Evolutionary conservation across 495 filamentous ascomycete species (phyloP).

Genomic region (Aspergillus taichungensis): DNA sequence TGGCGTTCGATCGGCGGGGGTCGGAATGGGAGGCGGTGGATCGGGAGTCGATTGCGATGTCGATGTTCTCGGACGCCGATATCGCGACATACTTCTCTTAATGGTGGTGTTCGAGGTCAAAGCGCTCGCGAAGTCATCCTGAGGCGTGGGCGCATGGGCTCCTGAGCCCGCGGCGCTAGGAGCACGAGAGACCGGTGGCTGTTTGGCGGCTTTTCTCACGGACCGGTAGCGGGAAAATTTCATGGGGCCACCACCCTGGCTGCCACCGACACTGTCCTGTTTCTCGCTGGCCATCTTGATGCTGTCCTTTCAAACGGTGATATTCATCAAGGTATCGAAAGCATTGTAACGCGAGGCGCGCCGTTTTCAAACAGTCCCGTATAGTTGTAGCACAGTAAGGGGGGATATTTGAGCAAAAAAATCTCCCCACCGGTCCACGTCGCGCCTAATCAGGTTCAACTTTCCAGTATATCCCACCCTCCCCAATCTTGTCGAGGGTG

Average conservation of each 20-base stretch:
- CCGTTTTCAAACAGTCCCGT: too few relatives aligned
- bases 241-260: conserved; percentile 9
- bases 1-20: not conserved
- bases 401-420: too few relatives aligned
- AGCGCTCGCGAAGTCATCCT: not conserved
- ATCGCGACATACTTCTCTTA: conserved; percentile 51
- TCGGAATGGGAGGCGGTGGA: conserved; percentile 15
- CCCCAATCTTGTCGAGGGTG: too few relatives aligned
- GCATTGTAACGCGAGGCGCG: not conserved
- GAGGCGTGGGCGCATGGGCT: not conserved
- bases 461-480: too few relatives aligned
- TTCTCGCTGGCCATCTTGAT: conserved; percentile 14
- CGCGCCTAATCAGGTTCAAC: too few relatives aligned
- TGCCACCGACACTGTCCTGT: conserved; percentile 8
- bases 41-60: conserved; percentile 14
- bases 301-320: not conserved
- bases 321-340: not conserved
- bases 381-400: too few relatives aligned
- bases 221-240: conserved; percentile 34
- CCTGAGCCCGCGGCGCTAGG: conserved; percentile 1
- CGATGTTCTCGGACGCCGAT: conserved; percentile 36
- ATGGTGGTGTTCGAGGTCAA: conserved; percentile 22
- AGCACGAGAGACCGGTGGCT: not conserved
- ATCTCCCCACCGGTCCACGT: too few relatives aligned
- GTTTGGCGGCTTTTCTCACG: conserved; percentile 18